A percentile compares a stretch with the other conserved stretches of the same genome.
These are phyloP conservation scores for Naegleria lovaniensis DNA, from an alignment of 208 protist species.

Conservation along the genomic window DNA sequence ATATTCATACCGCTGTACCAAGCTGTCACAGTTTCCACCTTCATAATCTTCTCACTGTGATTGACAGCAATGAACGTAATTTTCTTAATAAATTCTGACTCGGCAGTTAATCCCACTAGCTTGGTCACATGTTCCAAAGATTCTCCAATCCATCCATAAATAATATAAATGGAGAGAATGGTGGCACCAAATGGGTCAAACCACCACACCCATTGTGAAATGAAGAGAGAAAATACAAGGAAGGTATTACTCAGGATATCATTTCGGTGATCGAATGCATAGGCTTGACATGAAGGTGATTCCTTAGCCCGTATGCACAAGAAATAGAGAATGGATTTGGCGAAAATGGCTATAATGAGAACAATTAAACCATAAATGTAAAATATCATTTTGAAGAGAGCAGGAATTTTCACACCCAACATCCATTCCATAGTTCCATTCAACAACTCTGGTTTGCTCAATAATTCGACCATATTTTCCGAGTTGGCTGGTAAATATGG, in stretches of 20 bases:
- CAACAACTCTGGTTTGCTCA: neutral
- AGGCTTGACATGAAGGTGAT: slow-evolving; percentile 28
- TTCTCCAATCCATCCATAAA: neutral
- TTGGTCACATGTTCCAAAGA: slow-evolving; percentile 39
- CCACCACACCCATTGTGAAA: slow-evolving; percentile 34
- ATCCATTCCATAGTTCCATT: neutral
- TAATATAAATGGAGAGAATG: slow-evolving; percentile 39
- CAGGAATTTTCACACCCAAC: neutral
- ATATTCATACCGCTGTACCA: slow-evolving; percentile 39
- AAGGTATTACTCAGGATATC: slow-evolving; percentile 50
- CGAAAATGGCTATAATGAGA: neutral
- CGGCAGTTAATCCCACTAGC: slow-evolving; percentile 41
- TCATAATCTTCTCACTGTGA: slow-evolving; percentile 41
- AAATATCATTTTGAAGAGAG: neutral
- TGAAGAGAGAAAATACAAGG: slow-evolving; percentile 31
- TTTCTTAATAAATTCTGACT: slow-evolving; percentile 40
- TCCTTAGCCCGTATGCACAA: neutral
- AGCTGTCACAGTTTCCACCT: slow-evolving; percentile 52
- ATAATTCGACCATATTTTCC: neutral
- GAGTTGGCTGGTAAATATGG: neutral
- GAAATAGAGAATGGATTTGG: neutral
- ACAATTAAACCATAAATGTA: neutral
- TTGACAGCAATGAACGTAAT: slow-evolving; percentile 45
- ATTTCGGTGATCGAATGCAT: slow-evolving; percentile 54
- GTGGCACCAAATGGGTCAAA: slow-evolving; percentile 50